These are phyloP conservation scores for Boeremia exigua DNA, from an alignment of 2,329 filamentous ascomycete genomes.

Conservation along the genomic window DNA sequence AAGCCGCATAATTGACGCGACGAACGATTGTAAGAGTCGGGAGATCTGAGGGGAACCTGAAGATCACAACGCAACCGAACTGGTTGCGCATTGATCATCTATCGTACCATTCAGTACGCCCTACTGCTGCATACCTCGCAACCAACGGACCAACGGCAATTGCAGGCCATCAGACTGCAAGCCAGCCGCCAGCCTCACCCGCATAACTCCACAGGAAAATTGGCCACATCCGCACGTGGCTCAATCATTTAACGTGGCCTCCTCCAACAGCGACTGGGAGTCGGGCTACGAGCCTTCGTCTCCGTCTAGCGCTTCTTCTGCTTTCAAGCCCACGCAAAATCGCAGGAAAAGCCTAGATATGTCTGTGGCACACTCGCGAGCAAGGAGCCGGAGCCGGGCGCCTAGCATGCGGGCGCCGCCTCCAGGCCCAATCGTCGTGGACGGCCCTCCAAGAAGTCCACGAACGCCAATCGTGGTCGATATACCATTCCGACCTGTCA, in stretches of 20 bases:
- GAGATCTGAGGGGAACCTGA: background rate
- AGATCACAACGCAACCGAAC: background rate
- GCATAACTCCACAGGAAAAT: background rate
- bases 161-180: slow-evolving; percentile 7
- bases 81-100: background rate
- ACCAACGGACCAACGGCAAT: background rate
- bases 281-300: slow-evolving; percentile 30
- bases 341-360: slow-evolving; percentile 25
- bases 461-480: slow-evolving; percentile 40
- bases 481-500: slow-evolving; percentile 31
- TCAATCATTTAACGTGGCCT: slow-evolving; percentile 26
- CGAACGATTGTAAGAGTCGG: slow-evolving; percentile 5
- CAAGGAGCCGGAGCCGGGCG: slow-evolving; percentile 39
- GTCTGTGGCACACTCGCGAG: slow-evolving; percentile 37
- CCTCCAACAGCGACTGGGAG: slow-evolving; percentile 27
- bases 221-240: slow-evolving; percentile 16
- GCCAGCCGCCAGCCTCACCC: slow-evolving; percentile 3
- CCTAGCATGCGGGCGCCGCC: slow-evolving; percentile 34
- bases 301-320: slow-evolving; percentile 27
- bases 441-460: slow-evolving; percentile 29
- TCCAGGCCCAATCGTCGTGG: slow-evolving; percentile 33
- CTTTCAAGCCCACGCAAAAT: slow-evolving; percentile 21
- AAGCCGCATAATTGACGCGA: slow-evolving; percentile 6
- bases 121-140: background rate
- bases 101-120: background rate